These are phyloP conservation scores for Colletotrichum shisoi DNA, from an alignment of 2,329 filamentous ascomycete species.

Conservation along the genomic window DNA sequence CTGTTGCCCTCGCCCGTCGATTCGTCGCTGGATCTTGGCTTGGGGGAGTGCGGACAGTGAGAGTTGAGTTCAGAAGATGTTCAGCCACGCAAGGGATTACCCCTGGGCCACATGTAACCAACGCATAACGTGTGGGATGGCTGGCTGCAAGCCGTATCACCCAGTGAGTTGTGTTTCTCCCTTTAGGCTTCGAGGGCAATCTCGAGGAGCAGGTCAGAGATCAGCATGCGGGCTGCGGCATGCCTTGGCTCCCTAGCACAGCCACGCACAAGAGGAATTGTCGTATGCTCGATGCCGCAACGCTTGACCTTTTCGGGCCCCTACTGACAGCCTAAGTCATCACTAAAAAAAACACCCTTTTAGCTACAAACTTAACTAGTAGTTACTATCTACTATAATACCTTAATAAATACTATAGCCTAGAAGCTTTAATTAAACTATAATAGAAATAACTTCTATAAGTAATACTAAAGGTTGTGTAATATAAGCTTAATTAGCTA, in stretches of 20 bases:
- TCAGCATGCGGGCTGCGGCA: slow-evolving; percentile 27
- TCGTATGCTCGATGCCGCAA: slow-evolving; percentile 23
- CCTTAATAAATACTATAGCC: no score
- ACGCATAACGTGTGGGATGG: slow-evolving; percentile 21
- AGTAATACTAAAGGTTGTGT: no score
- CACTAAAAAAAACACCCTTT: no score
- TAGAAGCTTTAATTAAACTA: no score
- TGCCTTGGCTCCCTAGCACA: slow-evolving; percentile 24
- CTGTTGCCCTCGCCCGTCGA: slow-evolving; percentile 2
- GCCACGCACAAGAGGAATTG: slow-evolving; percentile 30
- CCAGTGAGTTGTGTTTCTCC: background rate
- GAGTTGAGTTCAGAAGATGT: slow-evolving; percentile 13
- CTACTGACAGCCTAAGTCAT: no score
- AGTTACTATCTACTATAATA: no score
- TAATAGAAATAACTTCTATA: no score
- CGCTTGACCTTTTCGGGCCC: no score
- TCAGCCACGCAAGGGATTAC: slow-evolving; percentile 26
- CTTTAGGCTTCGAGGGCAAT: background rate
- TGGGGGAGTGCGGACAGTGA: slow-evolving; percentile 35
- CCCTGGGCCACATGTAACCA: slow-evolving; percentile 29
- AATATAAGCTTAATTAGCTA: no score
- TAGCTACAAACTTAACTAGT: no score
- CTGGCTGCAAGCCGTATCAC: slow-evolving; percentile 24
- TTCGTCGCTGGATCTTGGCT: slow-evolving; percentile 21
- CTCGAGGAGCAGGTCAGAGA: slow-evolving; percentile 5